Conservation (phyloP, 345 rosid species). For the Syzygium jambos region DNA sequence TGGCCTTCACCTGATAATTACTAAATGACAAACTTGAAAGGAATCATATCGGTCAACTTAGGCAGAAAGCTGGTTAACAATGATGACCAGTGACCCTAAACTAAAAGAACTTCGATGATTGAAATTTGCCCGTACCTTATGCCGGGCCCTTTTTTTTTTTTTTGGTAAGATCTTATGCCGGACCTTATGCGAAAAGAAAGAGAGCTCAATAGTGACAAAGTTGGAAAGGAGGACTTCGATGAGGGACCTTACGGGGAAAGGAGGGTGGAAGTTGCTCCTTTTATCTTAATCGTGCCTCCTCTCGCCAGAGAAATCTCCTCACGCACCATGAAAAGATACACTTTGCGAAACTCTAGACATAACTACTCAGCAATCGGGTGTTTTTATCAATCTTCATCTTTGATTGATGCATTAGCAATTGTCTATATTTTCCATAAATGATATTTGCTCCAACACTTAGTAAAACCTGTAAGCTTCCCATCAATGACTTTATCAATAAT, state of each 20-base stretch:
- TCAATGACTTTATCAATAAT: too few relatives aligned
- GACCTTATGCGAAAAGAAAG: too few relatives aligned
- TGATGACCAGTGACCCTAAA: too few relatives aligned
- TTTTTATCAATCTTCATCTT: not conserved
- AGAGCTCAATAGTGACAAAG: not conserved
- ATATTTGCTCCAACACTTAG: not conserved
- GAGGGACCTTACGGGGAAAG: too few relatives aligned
- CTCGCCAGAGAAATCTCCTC: not conserved
- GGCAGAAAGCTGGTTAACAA: too few relatives aligned
- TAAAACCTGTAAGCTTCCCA: not conserved
- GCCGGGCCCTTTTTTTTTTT: too few relatives aligned
- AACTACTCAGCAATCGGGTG: rapidly evolving
- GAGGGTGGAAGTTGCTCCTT: not conserved
- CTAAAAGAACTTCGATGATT: not conserved
- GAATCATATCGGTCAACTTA: too few relatives aligned
- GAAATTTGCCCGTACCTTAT: too few relatives aligned
- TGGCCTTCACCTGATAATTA: too few relatives aligned
- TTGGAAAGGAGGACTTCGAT: not conserved
- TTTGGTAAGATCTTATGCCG: too few relatives aligned
- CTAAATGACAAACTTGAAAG: not conserved
- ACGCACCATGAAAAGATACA: not conserved
- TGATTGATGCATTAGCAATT: not conserved
- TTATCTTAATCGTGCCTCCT: not conserved
- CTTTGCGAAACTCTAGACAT: not conserved
- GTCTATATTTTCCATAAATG: not conserved